A percentile compares a stretch with the other conserved stretches of the same genome.
Conservation (phyloP, 2,329 filamentous ascomycete species). For the Cytospora piceae region DNA sequence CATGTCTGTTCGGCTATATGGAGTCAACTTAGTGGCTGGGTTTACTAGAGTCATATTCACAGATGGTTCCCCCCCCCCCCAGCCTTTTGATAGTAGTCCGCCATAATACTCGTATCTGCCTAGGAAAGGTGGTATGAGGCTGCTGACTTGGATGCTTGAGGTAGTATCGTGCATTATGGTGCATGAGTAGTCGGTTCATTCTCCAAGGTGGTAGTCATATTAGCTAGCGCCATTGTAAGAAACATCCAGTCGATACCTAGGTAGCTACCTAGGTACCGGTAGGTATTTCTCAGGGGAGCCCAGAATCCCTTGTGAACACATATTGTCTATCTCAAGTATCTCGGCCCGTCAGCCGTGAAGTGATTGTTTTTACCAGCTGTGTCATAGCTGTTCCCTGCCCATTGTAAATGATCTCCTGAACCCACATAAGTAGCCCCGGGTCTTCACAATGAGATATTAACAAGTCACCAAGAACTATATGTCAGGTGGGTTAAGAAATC, state of each 20-base stretch:
- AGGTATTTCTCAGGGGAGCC: not conserved
- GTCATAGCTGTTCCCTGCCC: not conserved
- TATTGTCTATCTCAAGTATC: not conserved
- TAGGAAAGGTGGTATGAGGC: not conserved
- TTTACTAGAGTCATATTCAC: not conserved
- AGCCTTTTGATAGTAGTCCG: not conserved
- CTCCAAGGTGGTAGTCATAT: not conserved
- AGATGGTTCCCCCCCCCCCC: too few species aligned
- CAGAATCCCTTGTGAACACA: not conserved
- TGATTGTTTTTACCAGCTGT: not conserved
- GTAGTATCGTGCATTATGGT: not conserved
- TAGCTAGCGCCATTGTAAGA: not conserved
- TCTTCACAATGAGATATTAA: too few species aligned
- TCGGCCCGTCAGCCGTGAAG: not conserved
- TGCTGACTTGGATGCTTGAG: not conserved
- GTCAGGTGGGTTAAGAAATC: slow-evolving; percentile 32
- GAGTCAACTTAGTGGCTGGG: not conserved
- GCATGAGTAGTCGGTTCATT: not conserved
- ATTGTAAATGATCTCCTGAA: too few species aligned
- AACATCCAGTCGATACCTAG: not conserved
- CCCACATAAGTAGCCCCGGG: too few species aligned
- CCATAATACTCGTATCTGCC: not conserved
- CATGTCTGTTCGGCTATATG: not conserved
- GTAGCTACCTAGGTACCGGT: not conserved
- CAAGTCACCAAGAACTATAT: too few species aligned